Base-by-base conservation (phyloP, 768 basidiomycete genomes). In the Astraeus odoratus region DNA sequence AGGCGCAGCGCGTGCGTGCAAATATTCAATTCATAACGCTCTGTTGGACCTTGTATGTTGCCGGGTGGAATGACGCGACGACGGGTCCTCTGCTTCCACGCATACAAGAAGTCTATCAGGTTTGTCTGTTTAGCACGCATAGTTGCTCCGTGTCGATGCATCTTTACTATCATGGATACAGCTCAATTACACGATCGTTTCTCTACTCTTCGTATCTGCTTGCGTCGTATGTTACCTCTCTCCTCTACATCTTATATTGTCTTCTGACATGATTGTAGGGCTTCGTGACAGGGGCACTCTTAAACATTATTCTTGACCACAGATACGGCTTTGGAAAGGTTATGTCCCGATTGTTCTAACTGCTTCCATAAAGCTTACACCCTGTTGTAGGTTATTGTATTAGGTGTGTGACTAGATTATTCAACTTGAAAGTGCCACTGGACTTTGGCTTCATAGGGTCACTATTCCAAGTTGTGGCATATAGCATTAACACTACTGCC, bases 151-250 rank as follows among this genome's bases (percentile, higher is more conserved):
- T n/a, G 16, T 37, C 31, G 27, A 24, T 30, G 5, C 12, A 8
- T 36, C 26, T 29, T 40, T 1, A 36, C 25, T 25, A 12, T 12
- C 20, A 19, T 16, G 10, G 7, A 16, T 46, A 13, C 42, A 70
- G 71, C 54, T 72, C 36, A 60, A 64, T 18, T 73, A 66, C 49
- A 54, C 59, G 1, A 52, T 63, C 22, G 71, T 73, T 3, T 73
- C 73, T 20, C 44, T 74, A 13, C 57, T 73, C 6, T 74, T 71
- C 48, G 68, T 73, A 8, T 62, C 65, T 44, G 59, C 65, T n/a
- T 70, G 67, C 44, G 40, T 57, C 8, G 72, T 68, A 36, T 20
- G 67, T 63, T 20, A 30, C 33, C 2, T 23, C 33, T 39, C 10
- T 12, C 19, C 36, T 26, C 3, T 3, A 9, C 34, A 4, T 24